These are phyloP conservation scores for Candida pseudoviswanathii DNA, from an alignment of 1,139 yeast species.

Conservation along the genomic window DNA sequence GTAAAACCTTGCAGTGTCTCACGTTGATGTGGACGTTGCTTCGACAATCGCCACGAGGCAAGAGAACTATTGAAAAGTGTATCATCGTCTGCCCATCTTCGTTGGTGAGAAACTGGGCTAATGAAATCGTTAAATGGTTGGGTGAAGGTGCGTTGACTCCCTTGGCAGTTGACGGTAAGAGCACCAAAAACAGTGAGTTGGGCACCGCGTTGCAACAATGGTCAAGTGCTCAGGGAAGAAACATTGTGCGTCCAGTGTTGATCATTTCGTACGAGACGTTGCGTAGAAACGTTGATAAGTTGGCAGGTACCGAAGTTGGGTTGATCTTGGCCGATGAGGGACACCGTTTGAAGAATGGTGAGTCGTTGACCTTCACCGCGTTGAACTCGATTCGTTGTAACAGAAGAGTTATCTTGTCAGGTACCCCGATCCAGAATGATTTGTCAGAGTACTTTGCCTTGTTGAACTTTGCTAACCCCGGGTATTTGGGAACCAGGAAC, in stretches of 20 bases:
- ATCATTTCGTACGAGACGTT: slow-evolving; percentile 96
- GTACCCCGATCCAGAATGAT: slow-evolving; percentile 98
- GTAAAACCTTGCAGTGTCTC: slow-evolving; percentile 92
- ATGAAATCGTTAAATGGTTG: slow-evolving; percentile 92
- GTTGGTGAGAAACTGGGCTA: slow-evolving; percentile 95
- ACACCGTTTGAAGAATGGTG: slow-evolving; percentile 92
- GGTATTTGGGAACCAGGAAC: slow-evolving; percentile 77
- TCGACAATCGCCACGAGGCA: slow-evolving; percentile 89
- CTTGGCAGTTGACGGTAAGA: slow-evolving; percentile 88
- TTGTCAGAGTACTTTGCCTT: slow-evolving; percentile 92
- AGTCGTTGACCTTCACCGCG: slow-evolving; percentile 88
- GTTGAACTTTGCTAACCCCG: slow-evolving; percentile 92
- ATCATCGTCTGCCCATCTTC: slow-evolving; percentile 96
- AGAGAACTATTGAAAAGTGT: slow-evolving; percentile 81
- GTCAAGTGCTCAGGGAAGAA: slow-evolving; percentile 89
- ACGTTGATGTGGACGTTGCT: slow-evolving; percentile 92
- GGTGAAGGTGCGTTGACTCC: slow-evolving; percentile 91
- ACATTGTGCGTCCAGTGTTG: slow-evolving; percentile 88
- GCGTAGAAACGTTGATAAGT: slow-evolving; percentile 78
- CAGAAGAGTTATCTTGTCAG: slow-evolving; percentile 89
- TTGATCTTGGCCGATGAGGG: slow-evolving; percentile 94
- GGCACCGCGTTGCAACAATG: slow-evolving; percentile 74
- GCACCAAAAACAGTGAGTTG: slow-evolving; percentile 66
- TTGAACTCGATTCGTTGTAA: slow-evolving; percentile 80
- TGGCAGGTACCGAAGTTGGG: slow-evolving; percentile 83